Evolutionary conservation across 306 rosid species (phyloP).

Genomic region (peach (Prunus persica)): DNA sequence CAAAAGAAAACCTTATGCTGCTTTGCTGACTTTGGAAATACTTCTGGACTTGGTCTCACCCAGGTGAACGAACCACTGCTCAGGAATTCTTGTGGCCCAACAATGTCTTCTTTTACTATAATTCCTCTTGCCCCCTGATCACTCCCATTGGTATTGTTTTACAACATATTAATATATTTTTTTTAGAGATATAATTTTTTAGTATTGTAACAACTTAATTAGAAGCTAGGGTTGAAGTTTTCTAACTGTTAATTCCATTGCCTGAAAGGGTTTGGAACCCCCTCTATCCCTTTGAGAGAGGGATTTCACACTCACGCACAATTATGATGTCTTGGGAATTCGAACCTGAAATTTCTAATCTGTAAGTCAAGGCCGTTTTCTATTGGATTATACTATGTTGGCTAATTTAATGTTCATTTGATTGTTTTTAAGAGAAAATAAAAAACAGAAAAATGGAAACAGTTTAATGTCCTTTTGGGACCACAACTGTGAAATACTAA

Average conservation of each 20-base stretch:
- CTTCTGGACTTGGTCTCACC: background rate
- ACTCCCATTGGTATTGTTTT: background rate
- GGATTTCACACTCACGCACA: too few relatives aligned
- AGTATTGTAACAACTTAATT: background rate
- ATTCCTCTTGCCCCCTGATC: background rate
- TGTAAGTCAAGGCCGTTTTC: too few relatives aligned
- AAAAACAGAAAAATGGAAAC: background rate
- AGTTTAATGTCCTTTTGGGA: background rate
- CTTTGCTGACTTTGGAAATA: background rate
- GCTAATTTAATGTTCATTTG: background rate
- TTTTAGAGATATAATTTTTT: too few relatives aligned
- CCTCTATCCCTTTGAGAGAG: background rate
- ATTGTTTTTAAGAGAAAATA: too few relatives aligned
- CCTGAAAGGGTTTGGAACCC: background rate
- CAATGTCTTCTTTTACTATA: background rate
- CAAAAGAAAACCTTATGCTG: slow-evolving; percentile 8
- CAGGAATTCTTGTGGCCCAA: slow-evolving; percentile 2
- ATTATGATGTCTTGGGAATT: too few relatives aligned
- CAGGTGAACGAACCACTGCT: background rate
- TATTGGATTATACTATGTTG: fast-evolving
- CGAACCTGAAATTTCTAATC: fast-evolving
- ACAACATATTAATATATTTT: background rate
- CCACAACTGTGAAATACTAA: background rate
- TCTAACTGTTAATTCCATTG: background rate
- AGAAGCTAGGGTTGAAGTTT: background rate